phyloP scores from a whole-genome alignment of 208 protist genomes.

The Acanthamoeba castellanii region DNA sequence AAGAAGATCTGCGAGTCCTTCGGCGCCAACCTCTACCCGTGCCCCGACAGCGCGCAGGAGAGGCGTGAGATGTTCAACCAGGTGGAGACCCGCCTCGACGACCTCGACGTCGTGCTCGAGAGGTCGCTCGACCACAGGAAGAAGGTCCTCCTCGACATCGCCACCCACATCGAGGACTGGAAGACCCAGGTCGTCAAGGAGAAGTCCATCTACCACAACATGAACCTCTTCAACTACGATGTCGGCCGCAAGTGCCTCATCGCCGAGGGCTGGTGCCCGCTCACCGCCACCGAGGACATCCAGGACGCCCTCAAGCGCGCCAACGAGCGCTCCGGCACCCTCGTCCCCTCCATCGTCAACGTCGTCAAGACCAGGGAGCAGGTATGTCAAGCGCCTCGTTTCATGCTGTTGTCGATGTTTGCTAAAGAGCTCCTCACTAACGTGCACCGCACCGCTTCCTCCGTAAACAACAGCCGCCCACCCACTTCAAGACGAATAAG shows the following conservation, averaged over 20 bases:
- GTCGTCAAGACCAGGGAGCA: slow-evolving; percentile 92
- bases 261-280: slow-evolving; percentile 89
- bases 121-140: slow-evolving; percentile 80
- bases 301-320: slow-evolving; percentile 90
- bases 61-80: slow-evolving; percentile 77
- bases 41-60: slow-evolving; percentile 93
- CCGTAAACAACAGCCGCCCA: slow-evolving; percentile 92
- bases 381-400: not conserved
- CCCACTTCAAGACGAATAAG: slow-evolving; percentile 97
- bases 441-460: not conserved
- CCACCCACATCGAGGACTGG: slow-evolving; percentile 92
- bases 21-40: slow-evolving; percentile 95
- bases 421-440: too few relatives aligned
- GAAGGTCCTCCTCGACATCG: slow-evolving; percentile 90
- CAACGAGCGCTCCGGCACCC: slow-evolving; percentile 90
- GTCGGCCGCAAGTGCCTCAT: slow-evolving; percentile 92
- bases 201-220: slow-evolving; percentile 96
- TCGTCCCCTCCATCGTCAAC: slow-evolving; percentile 95
- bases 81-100: slow-evolving; percentile 82
- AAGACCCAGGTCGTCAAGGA: slow-evolving; percentile 93
- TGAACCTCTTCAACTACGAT: slow-evolving; percentile 97
- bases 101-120: slow-evolving; percentile 86
- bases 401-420: not conserved
- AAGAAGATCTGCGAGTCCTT: slow-evolving; percentile 97
- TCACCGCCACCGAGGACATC: slow-evolving; percentile 90